Evolutionary conservation across 345 rosid genomes (phyloP).

Genomic region (Gossypium anomalum): DNA sequence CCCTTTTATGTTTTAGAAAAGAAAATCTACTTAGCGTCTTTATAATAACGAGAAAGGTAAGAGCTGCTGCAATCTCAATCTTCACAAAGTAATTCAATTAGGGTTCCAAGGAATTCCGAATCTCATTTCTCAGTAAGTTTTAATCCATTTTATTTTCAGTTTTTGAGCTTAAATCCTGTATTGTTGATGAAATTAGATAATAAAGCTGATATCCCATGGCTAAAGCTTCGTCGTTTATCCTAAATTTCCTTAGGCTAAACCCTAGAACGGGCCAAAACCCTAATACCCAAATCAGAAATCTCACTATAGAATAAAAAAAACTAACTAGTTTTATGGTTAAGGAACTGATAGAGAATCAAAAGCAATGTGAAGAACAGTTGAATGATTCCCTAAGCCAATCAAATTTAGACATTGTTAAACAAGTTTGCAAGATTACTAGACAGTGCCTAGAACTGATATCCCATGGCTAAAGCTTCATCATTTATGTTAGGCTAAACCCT

Average conservation of each 20-base stretch:
- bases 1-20: too few relatives aligned
- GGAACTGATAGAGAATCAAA: background rate
- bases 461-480: conserved; percentile 4
- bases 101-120: background rate
- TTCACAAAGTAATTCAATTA: too few relatives aligned
- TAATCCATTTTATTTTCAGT: background rate
- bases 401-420: conserved; percentile 35
- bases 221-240: background rate
- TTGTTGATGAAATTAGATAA: background rate
- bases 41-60: too few relatives aligned
- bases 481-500: conserved; percentile 3
- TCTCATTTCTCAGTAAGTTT: background rate
- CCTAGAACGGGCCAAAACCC: background rate
- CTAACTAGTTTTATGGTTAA: background rate
- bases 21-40: too few relatives aligned
- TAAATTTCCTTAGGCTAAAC: background rate
- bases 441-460: conserved; percentile 23
- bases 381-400: background rate
- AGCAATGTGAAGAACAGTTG: conserved; percentile 9
- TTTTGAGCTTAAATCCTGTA: background rate
- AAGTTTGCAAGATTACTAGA: conserved; percentile 42
- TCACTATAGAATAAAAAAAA: background rate
- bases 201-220: background rate
- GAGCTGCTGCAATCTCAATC: too few relatives aligned
- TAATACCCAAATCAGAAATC: background rate